Evolutionary conservation across 1,284 basidiomycete species (phyloP).

Genomic region (Tilletia setariae): DNA sequence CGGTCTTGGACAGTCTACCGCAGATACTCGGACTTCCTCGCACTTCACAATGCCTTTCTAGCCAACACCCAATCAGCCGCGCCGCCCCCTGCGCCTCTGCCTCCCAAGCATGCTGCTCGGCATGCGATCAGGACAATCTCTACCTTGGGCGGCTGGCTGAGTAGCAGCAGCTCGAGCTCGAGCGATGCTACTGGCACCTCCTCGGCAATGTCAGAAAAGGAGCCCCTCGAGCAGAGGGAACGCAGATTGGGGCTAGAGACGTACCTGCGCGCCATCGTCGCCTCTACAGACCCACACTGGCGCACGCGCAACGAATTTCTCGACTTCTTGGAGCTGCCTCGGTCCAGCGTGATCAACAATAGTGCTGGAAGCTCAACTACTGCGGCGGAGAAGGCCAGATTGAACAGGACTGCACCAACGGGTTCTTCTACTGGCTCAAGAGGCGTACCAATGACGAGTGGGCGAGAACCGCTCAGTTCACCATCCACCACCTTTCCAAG

Average conservation of each 20-base stretch:
- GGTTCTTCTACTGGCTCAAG: not conserved
- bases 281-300: slow-evolving; percentile 76
- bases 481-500: not conserved
- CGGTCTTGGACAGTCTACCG: slow-evolving; percentile 88
- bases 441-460: not conserved
- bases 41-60: slow-evolving; percentile 77
- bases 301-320: slow-evolving; percentile 73
- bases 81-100: slow-evolving; percentile 71
- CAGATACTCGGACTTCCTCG: slow-evolving; percentile 88
- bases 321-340: slow-evolving; percentile 79
- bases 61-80: slow-evolving; percentile 36
- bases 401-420: not conserved
- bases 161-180: not conserved
- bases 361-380: slow-evolving; percentile 26
- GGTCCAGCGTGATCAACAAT: slow-evolving; percentile 44
- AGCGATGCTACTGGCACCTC: not conserved
- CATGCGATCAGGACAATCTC: slow-evolving; percentile 38
- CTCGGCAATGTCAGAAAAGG: not conserved
- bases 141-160: not conserved
- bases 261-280: slow-evolving; percentile 82
- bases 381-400: not conserved
- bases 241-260: slow-evolving; percentile 67
- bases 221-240: slow-evolving; percentile 68
- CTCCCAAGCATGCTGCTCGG: slow-evolving; percentile 72
- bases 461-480: slow-evolving; percentile 13